Evolutionary conservation across 225 moss, liverwort and hornwort genomes (phyloP), one percentile per base, ranked within the genome.

Genomic region (Pleurozium schreberi): DNA sequence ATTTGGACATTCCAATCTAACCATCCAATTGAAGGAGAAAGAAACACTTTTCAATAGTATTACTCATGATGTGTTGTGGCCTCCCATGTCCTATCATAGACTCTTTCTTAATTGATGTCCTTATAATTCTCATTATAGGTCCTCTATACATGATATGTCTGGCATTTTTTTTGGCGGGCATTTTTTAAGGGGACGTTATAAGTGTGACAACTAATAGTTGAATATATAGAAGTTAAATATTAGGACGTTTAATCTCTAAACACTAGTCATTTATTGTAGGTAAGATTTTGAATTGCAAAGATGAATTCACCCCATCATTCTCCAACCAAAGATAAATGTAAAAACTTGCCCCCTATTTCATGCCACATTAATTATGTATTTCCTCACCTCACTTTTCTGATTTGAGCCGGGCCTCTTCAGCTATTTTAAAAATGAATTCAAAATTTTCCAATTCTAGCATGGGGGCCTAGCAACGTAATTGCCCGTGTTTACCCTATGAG

Each of bases 81-180:
- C 6, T 47, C 30, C 0, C 1, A 0, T 30, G 3, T 47, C 9
- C 4, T 43, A 28, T 0, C 1, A 0, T 2, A 74, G 1, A 5
- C 4, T 4, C 11, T 47, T 11, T 31, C 10, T 74, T 49, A 3
- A 33, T 31, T 75, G 27, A 12, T 3, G 3, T 2, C 7, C 1
- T 75, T 1, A 19, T 4, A 6, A 28, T 28, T 73, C 3, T 10
- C 17, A 30, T 74, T 30, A 18, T 0, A 45, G 1, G 17, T 2
- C 17, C 1, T 73, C 45, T 45, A 17, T 3, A 73, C 1, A 73
- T 1, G 2, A 73, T 28, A 73, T 73, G 12, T 5, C 0, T 2
- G 8, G 4, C 30, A 47, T 10, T 28, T 45, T 73, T 45, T 45
- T n/a, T n/a, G 12, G 10, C 0, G 4, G 8, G 4, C 30, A 47